Conservation (phyloP, 352 stramenopile species). For the Globisporangium sylvaticum region DNA sequence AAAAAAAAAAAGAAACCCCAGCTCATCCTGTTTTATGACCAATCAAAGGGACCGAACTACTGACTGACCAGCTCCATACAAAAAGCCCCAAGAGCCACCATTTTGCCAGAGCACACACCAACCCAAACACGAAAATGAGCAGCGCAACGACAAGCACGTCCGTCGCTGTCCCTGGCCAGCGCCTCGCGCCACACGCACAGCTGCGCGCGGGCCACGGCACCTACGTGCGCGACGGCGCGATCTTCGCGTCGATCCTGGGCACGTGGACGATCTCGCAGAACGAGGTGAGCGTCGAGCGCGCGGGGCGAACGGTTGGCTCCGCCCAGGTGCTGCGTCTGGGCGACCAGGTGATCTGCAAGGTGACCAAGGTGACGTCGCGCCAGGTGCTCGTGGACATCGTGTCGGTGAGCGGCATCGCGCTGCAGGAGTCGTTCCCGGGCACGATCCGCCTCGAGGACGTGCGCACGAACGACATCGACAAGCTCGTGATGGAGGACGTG, state of each 20-base stretch:
- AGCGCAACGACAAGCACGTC: slow-evolving; percentile 15
- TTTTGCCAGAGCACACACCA: slow-evolving; percentile 6
- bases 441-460: slow-evolving; percentile 81
- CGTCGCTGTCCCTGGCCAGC: slow-evolving; percentile 59
- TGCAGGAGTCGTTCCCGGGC: slow-evolving; percentile 76
- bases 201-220: slow-evolving; percentile 41
- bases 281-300: slow-evolving; percentile 47
- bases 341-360: slow-evolving; percentile 61
- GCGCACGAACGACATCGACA: slow-evolving; percentile 74
- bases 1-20: too few relatives aligned
- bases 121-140: slow-evolving; percentile 18
- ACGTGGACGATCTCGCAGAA: slow-evolving; percentile 29
- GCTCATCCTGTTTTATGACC: not conserved
- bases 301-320: slow-evolving; percentile 53
- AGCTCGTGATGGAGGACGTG: slow-evolving; percentile 73
- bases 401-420: slow-evolving; percentile 59
- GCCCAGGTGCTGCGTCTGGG: slow-evolving; percentile 65
- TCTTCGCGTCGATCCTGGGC: slow-evolving; percentile 72
- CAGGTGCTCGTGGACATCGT: slow-evolving; percentile 81
- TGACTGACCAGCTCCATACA: slow-evolving; percentile 10
- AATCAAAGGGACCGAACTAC: not conserved
- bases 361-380: slow-evolving; percentile 64
- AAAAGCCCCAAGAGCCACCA: slow-evolving; percentile 13
- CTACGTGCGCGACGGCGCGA: slow-evolving; percentile 54
- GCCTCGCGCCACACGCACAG: slow-evolving; percentile 32